Percentiles rank a stretch among this genome's conserved stretches.
Evolutionary conservation across 169 alveolate species (phyloP).

Genomic region (Cryptosporidium viatorum): DNA sequence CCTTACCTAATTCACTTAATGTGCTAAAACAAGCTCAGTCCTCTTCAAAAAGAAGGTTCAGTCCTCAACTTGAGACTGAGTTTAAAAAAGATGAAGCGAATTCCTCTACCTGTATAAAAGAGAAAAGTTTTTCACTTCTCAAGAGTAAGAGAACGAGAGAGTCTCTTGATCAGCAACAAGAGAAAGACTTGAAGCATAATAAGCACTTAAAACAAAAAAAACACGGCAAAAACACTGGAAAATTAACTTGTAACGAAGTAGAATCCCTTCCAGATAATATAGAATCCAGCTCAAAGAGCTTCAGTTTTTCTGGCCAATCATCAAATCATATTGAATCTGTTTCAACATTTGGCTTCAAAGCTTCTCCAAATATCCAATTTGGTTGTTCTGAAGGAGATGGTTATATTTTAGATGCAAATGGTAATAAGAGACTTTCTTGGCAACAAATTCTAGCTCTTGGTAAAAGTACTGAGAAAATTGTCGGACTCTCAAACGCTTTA

Average conservation of each 20-base stretch:
- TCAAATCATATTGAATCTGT: background rate
- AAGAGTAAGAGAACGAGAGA: background rate
- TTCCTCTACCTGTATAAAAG: background rate
- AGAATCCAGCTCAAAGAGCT: background rate
- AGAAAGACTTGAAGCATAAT: background rate
- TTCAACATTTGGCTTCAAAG: background rate
- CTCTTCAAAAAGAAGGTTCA: background rate
- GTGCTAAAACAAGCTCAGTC: background rate
- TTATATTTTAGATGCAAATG: constrained; percentile 42
- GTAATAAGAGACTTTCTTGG: constrained; percentile 71
- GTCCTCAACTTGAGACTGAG: background rate
- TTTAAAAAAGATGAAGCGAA: background rate
- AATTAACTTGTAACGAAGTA: background rate
- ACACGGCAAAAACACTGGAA: background rate
- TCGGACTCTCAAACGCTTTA: constrained; percentile 82
- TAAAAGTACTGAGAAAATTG: constrained; percentile 76
- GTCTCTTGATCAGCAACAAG: background rate
- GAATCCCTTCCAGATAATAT: background rate
- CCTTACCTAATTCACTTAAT: background rate
- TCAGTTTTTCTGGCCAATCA: background rate
- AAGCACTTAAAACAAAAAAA: background rate
- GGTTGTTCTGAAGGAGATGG: background rate
- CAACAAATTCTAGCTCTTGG: constrained; percentile 66
- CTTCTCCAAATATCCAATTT: background rate
- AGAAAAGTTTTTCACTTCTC: background rate